Evolutionary conservation across 305 asterid genomes (phyloP).

Genomic region (Lippia alba): DNA sequence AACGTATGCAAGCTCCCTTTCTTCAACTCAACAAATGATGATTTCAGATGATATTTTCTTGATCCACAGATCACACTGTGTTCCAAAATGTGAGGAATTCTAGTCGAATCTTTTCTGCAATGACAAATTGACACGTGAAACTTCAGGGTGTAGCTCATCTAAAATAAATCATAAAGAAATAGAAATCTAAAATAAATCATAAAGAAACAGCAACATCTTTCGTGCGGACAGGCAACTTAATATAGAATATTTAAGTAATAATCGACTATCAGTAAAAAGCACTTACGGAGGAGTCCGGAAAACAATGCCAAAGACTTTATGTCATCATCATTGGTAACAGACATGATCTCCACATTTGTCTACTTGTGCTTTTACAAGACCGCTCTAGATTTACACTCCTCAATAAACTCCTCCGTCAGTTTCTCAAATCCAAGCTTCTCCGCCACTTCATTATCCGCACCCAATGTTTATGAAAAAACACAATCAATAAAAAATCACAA

Average conservation of each 20-base stretch:
- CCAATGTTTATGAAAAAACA: constrained; percentile 51
- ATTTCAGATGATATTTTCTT: constrained; percentile 94
- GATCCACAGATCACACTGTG: constrained; percentile 98
- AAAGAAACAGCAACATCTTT: too few relatives aligned
- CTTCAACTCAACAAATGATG: constrained; percentile 93
- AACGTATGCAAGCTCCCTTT: constrained; percentile 97
- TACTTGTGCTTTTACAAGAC: constrained; percentile 93
- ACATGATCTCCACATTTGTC: constrained; percentile 95
- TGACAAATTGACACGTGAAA: constrained; percentile 32
- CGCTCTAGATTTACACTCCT: constrained; percentile 93
- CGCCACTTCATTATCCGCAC: constrained; percentile 79
- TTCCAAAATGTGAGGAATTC: constrained; percentile 97
- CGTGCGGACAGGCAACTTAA: too few relatives aligned
- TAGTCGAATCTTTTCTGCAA: constrained; percentile 95
- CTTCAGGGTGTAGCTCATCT: constrained; percentile 25
- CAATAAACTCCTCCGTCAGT: constrained; percentile 84
- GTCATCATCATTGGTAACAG: constrained; percentile 92
- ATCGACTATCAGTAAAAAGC: not conserved
- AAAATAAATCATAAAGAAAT: too few relatives aligned
- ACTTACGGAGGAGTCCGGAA: constrained; percentile 97
- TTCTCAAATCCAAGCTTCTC: constrained; percentile 92
- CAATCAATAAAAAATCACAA: not conserved
- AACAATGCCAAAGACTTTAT: constrained; percentile 94
- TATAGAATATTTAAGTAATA: too few relatives aligned
- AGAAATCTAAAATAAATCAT: too few relatives aligned